These are phyloP conservation scores for Pleurotus platypus DNA, from an alignment of 768 basidiomycete species.

Conservation along the genomic window DNA sequence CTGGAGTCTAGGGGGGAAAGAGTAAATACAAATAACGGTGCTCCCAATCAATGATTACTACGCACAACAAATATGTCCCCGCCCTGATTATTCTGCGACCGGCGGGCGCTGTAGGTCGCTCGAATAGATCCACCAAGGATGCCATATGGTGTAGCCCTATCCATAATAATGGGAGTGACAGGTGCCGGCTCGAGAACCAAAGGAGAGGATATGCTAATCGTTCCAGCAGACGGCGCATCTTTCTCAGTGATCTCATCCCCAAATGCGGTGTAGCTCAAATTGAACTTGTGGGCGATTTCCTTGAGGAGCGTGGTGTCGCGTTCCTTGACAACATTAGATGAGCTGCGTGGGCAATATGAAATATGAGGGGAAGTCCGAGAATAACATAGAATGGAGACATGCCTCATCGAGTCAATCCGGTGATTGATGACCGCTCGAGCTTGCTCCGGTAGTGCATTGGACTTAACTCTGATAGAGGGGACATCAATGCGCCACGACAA, in stretches of 20 bases:
- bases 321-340: conserved; percentile 39
- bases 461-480: conserved; percentile 44
- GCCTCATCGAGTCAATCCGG: conserved; percentile 62
- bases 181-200: conserved; percentile 65
- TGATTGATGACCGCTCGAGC: conserved; percentile 71
- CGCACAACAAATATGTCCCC: neutral
- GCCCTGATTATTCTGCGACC: conserved; percentile 17
- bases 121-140: conserved; percentile 66
- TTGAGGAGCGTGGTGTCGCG: conserved; percentile 43
- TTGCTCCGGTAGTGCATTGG: conserved; percentile 76
- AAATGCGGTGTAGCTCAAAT: conserved; percentile 59
- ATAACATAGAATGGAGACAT: neutral
- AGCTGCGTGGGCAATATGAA: conserved; percentile 23
- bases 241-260: conserved; percentile 34
- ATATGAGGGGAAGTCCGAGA: neutral
- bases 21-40: conserved; percentile 15
- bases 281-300: conserved; percentile 45
- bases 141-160: conserved; percentile 40
- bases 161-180: conserved; percentile 41
- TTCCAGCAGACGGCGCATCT: conserved; percentile 35
- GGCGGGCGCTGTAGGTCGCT: conserved; percentile 51
- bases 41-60: neutral
- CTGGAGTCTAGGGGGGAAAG: conserved; percentile 43
- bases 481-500: neutral
- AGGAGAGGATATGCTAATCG: conserved; percentile 47